Base-by-base conservation (phyloP, 805 yeast species). In the Hanseniaspora guilliermondii region DNA sequence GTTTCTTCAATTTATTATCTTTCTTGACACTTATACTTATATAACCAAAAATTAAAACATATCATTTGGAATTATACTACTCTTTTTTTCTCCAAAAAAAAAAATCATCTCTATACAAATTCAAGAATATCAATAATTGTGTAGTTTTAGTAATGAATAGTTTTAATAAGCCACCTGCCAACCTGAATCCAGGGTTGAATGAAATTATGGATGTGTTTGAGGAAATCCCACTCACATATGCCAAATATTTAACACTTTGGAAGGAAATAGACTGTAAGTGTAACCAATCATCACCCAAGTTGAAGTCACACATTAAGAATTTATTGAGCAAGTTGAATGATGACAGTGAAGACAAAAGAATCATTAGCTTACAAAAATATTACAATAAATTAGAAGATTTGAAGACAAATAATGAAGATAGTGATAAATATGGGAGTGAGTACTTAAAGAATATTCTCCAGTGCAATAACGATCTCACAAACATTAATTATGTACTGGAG, bases 231-330 rank as follows among this genome's bases (percentile, higher is more conserved):
- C 64, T 75, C 55, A 96, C 87, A 60, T 73, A 87, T 40, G 78
- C 88, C 49, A 78, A 89, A 52, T 91, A 89, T 64, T 80, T 88
- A 66, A 93, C 97, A 1, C 71, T 87, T 16, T 71, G 93, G 59
- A 86, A 87, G 63, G 98, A 93, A 64, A 88, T 93, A 53, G 97
- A 89, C 64, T 97, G 97, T 57, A 91, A 91, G 66, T 87, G 96
- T 66, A 84, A 84, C 36, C 75, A 78, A 57, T 74, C 86, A 0
- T 73, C 83, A 9, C 96, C 96, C 0, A 71, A 74, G 59, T 73
- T 91, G 57, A 78, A 79, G 53, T 66, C 70, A 8, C 72, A 73
- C 59, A 82, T 86, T 55, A 68, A 69, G 19, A 64, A 70, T 60
- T 73, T 83, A 67, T 69, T 77, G 48, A 64, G 16, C 52, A 60